Conservation (phyloP, 2,329 filamentous ascomycete species). For the Cucurbitaria berberidis region DNA sequence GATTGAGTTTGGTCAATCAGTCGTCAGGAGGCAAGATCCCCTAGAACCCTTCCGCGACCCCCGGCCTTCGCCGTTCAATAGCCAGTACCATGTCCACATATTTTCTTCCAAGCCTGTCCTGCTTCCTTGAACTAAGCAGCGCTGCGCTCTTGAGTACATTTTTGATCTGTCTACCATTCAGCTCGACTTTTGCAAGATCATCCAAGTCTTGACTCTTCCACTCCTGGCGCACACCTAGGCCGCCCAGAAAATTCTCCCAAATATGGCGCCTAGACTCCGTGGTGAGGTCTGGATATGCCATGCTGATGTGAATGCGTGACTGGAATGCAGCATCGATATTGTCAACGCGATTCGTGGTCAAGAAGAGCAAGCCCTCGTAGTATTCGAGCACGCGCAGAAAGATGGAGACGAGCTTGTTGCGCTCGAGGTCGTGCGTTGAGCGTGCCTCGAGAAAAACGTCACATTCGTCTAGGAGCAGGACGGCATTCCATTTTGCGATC, state of each 20-base stretch:
- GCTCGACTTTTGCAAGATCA: constrained; percentile 48
- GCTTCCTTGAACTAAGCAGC: constrained; percentile 22
- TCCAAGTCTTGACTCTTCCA: constrained; percentile 40
- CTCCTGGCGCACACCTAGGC: constrained; percentile 11
- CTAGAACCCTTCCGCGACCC: constrained; percentile 13
- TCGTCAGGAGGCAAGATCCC: too few species aligned
- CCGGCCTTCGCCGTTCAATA: neutral
- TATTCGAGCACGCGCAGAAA: constrained; percentile 40
- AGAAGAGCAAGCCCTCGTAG: constrained; percentile 39
- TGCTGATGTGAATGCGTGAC: constrained; percentile 36
- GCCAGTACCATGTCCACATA: neutral
- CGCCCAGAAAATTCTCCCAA: constrained; percentile 35
- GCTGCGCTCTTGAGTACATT: constrained; percentile 46
- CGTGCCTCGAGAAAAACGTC: constrained; percentile 66
- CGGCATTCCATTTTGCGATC: constrained; percentile 58
- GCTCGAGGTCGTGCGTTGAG: constrained; percentile 30
- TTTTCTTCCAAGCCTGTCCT: neutral
- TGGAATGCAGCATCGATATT: constrained; percentile 39
- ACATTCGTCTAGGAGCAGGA: constrained; percentile 64
- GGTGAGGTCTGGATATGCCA: constrained; percentile 30
- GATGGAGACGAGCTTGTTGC: constrained; percentile 48
- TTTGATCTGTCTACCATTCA: constrained; percentile 61
- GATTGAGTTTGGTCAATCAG: too few species aligned
- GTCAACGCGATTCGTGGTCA: constrained; percentile 42
- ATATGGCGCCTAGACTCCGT: constrained; percentile 24